A percentile compares a stretch with the other conserved stretches of the same genome.
phyloP scores from a whole-genome alignment of 2,329 filamentous ascomycete species.

The Phyllosticta citriasiana region DNA sequence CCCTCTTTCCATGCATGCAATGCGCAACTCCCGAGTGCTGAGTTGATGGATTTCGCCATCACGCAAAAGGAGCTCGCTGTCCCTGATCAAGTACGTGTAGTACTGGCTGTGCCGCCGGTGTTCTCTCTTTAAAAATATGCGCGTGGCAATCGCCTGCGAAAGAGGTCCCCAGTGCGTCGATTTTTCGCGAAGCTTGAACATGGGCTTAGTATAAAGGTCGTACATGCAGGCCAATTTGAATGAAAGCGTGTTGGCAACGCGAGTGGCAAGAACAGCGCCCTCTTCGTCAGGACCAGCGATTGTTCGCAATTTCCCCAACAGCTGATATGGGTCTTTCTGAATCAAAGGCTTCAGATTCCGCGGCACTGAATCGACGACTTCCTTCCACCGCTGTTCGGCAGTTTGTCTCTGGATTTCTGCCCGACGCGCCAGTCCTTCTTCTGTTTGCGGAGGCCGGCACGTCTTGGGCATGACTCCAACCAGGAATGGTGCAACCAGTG shows the following conservation, averaged over 20 bases:
- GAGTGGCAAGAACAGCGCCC: neutral
- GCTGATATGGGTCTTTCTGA: neutral
- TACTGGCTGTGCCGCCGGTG: conserved; percentile 15
- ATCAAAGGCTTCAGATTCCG: conserved; percentile 15
- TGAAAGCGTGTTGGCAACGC: neutral
- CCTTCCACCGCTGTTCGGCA: neutral
- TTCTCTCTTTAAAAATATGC: neutral
- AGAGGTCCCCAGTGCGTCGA: neutral
- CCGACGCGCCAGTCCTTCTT: conserved; percentile 41
- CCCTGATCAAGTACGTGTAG: conserved; percentile 56
- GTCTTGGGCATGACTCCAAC: conserved; percentile 66
- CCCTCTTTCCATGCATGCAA: conserved; percentile 63
- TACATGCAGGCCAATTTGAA: neutral
- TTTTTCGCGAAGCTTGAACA: neutral
- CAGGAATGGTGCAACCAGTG: conserved; percentile 63
- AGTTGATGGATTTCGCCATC: conserved; percentile 53
- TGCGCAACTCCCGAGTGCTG: conserved; percentile 52
- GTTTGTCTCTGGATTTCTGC: conserved; percentile 36
- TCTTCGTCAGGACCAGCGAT: neutral
- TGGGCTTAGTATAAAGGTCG: neutral
- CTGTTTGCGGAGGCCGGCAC: conserved; percentile 67
- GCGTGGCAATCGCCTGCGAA: neutral
- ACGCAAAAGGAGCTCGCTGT: conserved; percentile 58
- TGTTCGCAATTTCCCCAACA: neutral
- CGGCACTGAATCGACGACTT: neutral